Evolutionary conservation across 164 flowering plant genomes (phyloP), one percentile per base, ranked within the genome.

Genomic region (Dillenia suffruticosa): DNA sequence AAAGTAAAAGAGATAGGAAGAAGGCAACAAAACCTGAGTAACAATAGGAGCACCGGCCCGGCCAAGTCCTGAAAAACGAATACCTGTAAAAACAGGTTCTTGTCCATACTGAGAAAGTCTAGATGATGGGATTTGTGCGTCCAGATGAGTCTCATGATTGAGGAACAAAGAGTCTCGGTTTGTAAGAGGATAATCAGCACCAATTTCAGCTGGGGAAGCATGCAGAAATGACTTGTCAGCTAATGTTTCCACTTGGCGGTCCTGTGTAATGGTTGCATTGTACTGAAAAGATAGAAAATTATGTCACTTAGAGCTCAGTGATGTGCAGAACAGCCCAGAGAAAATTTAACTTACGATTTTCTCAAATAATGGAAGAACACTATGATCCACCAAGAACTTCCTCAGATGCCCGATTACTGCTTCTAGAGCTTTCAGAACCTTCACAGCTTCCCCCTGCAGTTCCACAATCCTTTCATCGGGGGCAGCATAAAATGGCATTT

Each of bases 371-470:
- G 97, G 89, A 76, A 94, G 70, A 55, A 94, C 88, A 70, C 87
- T 83, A 19, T 82, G 96, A 71, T 94, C 99, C 24, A 89, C 97
- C 80, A 94, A 77, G 63, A 92, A 94, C 72, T 91, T 94, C 68
- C 99, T 79, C 14, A 91, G 75, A 68, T 89, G 97, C 14, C 92
- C 88, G 13, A 86, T 70, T 26, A 86, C 85, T 56, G 89, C 86
- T 74, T 92, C 94, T 19, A 94, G 76, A 44, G 94, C 97, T 70
- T 85, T 85, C 15, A 75, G 76, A 73, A 94, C 97, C 75, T 89
- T 89, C 32, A 63, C 49, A 10, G 84, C 72, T 67, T 92, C 97
- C 44, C 97, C 99, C 57, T 91, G 97, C 68, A 94, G 56, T 63
- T 92, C 97, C 51, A 94, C 83, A 58, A 94, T 76, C 70, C 94